A percentile compares a stretch with the other conserved stretches of the same genome.
These are phyloP conservation scores for Alternaria gansuensis DNA, from an alignment of 2,329 filamentous ascomycete species.

Conservation along the genomic window DNA sequence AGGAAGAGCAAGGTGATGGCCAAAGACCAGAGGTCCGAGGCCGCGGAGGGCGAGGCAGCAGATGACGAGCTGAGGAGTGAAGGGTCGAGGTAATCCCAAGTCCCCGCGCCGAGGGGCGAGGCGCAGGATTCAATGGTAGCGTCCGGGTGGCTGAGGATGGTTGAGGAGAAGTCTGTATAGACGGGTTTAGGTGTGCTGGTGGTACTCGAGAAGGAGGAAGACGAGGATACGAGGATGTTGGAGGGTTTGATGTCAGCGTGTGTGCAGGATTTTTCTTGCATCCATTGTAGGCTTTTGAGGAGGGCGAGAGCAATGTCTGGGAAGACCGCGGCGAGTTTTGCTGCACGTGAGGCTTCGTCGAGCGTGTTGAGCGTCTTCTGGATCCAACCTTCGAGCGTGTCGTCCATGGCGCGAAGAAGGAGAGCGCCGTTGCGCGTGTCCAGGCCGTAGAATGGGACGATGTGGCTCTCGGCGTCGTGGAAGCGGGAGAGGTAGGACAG, in stretches of 20 bases:
- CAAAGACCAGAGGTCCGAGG: constrained; percentile 57
- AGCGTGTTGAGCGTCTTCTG: constrained; percentile 41
- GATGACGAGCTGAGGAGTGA: constrained; percentile 34
- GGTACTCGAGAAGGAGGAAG: constrained; percentile 27
- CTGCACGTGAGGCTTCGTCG: constrained; percentile 41
- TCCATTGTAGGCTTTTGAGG: constrained; percentile 54
- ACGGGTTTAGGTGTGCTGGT: constrained; percentile 33
- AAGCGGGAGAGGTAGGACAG: constrained; percentile 46
- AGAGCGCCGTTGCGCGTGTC: constrained; percentile 43
- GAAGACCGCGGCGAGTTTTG: constrained; percentile 51
- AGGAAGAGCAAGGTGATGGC: constrained; percentile 57
- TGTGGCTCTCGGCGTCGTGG: constrained; percentile 32
- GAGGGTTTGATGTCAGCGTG: constrained; percentile 60
- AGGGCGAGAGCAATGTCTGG: constrained; percentile 54
- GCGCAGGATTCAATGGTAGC: constrained; percentile 17
- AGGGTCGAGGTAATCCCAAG: constrained; percentile 59
- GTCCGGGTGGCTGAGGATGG: constrained; percentile 31
- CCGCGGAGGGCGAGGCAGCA: constrained; percentile 43
- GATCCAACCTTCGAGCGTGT: constrained; percentile 48
- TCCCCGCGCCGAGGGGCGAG: constrained; percentile 54
- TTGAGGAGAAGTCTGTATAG: constrained; percentile 58
- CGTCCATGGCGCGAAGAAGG: constrained; percentile 46
- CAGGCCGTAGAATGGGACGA: constrained; percentile 48
- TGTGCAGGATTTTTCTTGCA: constrained; percentile 53
- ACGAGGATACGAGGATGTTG: constrained; percentile 58